Percentiles rank a stretch among this genome's conserved stretches.
These are phyloP conservation scores for Leccinellum luteum DNA, from an alignment of 768 basidiomycete genomes.

Conservation along the genomic window DNA sequence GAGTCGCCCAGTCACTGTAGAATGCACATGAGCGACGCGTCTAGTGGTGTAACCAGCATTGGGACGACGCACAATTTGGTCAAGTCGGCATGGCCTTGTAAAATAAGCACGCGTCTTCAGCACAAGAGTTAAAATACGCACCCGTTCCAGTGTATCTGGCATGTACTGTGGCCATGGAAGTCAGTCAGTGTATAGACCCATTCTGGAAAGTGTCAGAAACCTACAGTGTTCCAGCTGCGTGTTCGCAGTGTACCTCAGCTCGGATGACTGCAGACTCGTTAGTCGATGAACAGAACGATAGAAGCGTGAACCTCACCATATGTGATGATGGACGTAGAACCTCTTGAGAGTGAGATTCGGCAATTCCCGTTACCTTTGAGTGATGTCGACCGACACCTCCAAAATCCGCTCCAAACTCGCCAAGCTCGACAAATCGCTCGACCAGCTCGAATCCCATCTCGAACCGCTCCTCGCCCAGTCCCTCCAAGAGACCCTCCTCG, in stretches of 20 bases:
- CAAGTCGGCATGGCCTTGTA: constrained; percentile 89
- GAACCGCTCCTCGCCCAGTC: constrained; percentile 66
- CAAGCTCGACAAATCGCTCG: constrained; percentile 55
- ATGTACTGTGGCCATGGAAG: constrained; percentile 58
- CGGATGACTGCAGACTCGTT: constrained; percentile 67
- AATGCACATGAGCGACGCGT: constrained; percentile 12
- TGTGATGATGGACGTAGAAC: too few relatives aligned
- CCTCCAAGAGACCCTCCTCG: constrained; percentile 62
- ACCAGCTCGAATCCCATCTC: constrained; percentile 64
- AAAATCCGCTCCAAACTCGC: constrained; percentile 43
- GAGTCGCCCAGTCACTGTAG: constrained; percentile 91
- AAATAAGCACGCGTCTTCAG: constrained; percentile 4
- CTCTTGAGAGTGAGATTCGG: too few relatives aligned
- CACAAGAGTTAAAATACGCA: constrained; percentile 35
- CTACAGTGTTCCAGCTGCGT: constrained; percentile 92
- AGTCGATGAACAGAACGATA: neutral
- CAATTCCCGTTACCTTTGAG: too few relatives aligned
- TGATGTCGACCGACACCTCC: constrained; percentile 38
- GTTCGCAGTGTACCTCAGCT: constrained; percentile 93
- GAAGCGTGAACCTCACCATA: constrained; percentile 16
- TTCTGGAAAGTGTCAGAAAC: constrained; percentile 30
- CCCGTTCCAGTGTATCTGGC: constrained; percentile 96
- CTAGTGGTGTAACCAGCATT: neutral
- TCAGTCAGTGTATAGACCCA: constrained; percentile 5
- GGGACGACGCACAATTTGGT: constrained; percentile 87